Conservation (phyloP, 306 rosid genomes). For the Pterocarpus santalinus region DNA sequence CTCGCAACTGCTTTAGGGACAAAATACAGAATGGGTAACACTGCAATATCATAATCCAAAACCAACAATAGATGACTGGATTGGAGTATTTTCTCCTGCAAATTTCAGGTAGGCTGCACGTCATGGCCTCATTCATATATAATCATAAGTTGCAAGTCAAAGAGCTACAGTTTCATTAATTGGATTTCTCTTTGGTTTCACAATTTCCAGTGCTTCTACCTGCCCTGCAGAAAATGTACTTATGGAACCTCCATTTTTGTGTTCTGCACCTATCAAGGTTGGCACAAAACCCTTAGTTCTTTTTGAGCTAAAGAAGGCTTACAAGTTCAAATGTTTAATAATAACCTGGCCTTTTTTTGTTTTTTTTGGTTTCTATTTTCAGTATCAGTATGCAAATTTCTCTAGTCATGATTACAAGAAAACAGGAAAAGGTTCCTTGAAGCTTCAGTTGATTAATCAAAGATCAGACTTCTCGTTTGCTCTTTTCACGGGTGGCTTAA, state of each 20-base stretch:
- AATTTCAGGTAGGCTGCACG: slow-evolving; percentile 70
- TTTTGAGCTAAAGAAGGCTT: slow-evolving; percentile 19
- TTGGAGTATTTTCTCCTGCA: slow-evolving; percentile 94
- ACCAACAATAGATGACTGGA: slow-evolving; percentile 80
- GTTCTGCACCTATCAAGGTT: slow-evolving; percentile 95
- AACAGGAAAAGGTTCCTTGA: slow-evolving; percentile 76
- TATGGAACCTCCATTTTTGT: slow-evolving; percentile 66
- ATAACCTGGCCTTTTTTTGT: not conserved
- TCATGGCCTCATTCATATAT: slow-evolving; percentile 22
- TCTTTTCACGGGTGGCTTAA: slow-evolving; percentile 83
- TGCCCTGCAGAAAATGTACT: slow-evolving; percentile 65
- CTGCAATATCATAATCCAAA: slow-evolving; percentile 68
- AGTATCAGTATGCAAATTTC: slow-evolving; percentile 91
- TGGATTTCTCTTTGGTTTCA: slow-evolving; percentile 40
- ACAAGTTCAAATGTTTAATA: slow-evolving; percentile 16
- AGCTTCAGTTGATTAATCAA: slow-evolving; percentile 90
- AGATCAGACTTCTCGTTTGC: slow-evolving; percentile 89
- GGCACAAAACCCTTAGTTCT: slow-evolving; percentile 4
- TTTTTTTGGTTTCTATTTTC: slow-evolving; percentile 48
- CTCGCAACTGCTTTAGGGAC: slow-evolving; percentile 61
- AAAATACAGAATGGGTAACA: slow-evolving; percentile 72
- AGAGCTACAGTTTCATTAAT: slow-evolving; percentile 35
- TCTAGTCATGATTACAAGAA: slow-evolving; percentile 61
- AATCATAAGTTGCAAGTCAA: slow-evolving; percentile 20
- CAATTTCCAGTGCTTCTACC: slow-evolving; percentile 71